Evolutionary conservation across 371 early-diverging fungal genomes (phyloP), one percentile per base, ranked within the genome.

Genomic region (Saksenaea oblongispora): DNA sequence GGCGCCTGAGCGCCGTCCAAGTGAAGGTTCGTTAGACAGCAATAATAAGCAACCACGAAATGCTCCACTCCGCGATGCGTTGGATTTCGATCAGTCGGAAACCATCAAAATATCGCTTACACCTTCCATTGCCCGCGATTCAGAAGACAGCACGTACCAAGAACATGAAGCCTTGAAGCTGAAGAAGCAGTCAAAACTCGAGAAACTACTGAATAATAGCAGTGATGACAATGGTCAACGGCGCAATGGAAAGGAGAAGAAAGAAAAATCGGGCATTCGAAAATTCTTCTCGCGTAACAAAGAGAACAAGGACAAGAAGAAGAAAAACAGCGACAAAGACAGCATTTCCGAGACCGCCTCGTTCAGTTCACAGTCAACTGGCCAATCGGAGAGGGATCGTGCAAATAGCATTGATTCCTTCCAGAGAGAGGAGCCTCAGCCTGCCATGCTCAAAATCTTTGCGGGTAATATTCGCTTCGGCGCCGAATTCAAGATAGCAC

Each of bases 381-480:
- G 69, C 10, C 60, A 69, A 10, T 72, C 73, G 24, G 68, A 68
- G 8, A 65, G 72, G 24, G 73, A 74, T 17, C 69, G 75, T 24
- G 53, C 61, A 17, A 65, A 66, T 27, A 79, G 80, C 55, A 41
- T 72, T 7, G 71, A 74, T 28, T 76, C 76, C 1, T 41, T 35
- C 13, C 58, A 22, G 8, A 51, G 44, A 41, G 62, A 64, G 31
- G 53, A 58, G 13, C n/a, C 64, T 17, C 66, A 63, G 24, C 69
- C 71, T 1, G 64, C 67, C 1, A 53, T 66, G 28, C 61, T 80
- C 9, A 77, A 71, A 27, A 79, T 86, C 9, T 77, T 74, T 64
- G 79, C 80, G 26, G 86, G 84, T 27, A 86, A 82, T 64, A 72
- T 81, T 5, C 73, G 69, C 41, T 83, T 82, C 61, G 80, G 80